A percentile compares a stretch with the other conserved stretches of the same genome.
These are phyloP conservation scores for Nitzschia sp. DNA, from an alignment of 108 stramenopile genomes.

Conservation along the genomic window DNA sequence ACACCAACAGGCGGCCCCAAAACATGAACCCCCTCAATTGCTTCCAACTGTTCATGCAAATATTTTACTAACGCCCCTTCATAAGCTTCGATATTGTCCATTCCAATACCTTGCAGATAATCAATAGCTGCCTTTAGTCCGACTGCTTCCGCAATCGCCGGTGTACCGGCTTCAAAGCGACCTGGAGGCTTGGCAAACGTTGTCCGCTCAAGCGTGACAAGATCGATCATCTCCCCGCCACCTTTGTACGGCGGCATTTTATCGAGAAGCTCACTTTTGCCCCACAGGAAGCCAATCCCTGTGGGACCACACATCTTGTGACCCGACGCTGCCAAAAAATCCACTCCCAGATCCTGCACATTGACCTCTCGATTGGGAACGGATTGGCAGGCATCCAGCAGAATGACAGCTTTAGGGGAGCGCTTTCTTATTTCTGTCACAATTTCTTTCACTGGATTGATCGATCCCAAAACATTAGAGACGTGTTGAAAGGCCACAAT, in stretches of 20 bases:
- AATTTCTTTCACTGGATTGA: slow-evolving; percentile 85
- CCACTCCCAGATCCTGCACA: slow-evolving; percentile 85
- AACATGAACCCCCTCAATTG: slow-evolving; percentile 75
- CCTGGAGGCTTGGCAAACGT: slow-evolving; percentile 88
- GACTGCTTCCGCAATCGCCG: slow-evolving; percentile 92
- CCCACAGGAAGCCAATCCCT: slow-evolving; percentile 96
- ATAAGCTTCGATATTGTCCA: slow-evolving; percentile 85
- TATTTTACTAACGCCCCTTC: slow-evolving; percentile 85
- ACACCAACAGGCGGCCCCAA: slow-evolving; percentile 66
- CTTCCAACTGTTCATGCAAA: slow-evolving; percentile 62
- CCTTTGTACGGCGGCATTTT: slow-evolving; percentile 90
- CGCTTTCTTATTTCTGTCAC: slow-evolving; percentile 67
- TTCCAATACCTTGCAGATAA: slow-evolving; percentile 77
- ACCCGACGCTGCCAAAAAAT: slow-evolving; percentile 93
- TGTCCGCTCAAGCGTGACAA: slow-evolving; percentile 80
- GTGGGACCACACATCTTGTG: slow-evolving; percentile 99
- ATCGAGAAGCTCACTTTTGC: slow-evolving; percentile 67
- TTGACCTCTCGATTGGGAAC: slow-evolving; percentile 90
- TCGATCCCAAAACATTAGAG: slow-evolving; percentile 85
- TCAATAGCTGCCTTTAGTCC: slow-evolving; percentile 90
- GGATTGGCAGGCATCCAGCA: slow-evolving; percentile 95
- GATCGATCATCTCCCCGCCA: slow-evolving; percentile 96
- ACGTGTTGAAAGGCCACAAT: slow-evolving; percentile 90
- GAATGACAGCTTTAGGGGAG: slow-evolving; percentile 65
- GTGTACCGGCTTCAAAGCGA: slow-evolving; percentile 96